Evolutionary conservation across 306 rosid species (phyloP).

Genomic region (Coriaria nepalensis): DNA sequence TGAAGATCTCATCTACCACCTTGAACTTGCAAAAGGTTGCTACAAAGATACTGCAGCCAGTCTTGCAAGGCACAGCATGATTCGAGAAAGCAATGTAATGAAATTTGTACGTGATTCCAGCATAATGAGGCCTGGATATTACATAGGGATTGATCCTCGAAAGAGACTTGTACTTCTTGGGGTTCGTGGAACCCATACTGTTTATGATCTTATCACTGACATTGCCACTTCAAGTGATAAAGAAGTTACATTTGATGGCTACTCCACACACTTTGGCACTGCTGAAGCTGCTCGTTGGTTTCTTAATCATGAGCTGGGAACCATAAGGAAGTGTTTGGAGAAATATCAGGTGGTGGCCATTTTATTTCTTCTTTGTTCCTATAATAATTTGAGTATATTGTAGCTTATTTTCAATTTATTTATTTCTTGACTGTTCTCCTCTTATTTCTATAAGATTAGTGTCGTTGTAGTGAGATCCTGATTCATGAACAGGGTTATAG

Average conservation of each 20-base stretch:
- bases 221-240: constrained; percentile 54
- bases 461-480: constrained; percentile 23
- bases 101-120: constrained; percentile 69
- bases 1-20: constrained; percentile 70
- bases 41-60: constrained; percentile 44
- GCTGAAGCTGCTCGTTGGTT: constrained; percentile 94
- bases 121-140: constrained; percentile 89
- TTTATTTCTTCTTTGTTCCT: constrained; percentile 9
- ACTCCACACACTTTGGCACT: constrained; percentile 83
- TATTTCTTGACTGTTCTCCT: constrained; percentile 12
- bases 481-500: constrained; percentile 81
- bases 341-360: constrained; percentile 56
- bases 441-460: not conserved
- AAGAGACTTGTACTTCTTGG: constrained; percentile 71
- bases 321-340: constrained; percentile 48
- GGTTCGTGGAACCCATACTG: constrained; percentile 85
- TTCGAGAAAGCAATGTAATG: constrained; percentile 68
- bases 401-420: constrained; percentile 3
- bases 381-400: not conserved
- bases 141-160: constrained; percentile 64
- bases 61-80: constrained; percentile 78
- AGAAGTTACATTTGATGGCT: constrained; percentile 78
- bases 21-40: constrained; percentile 74
- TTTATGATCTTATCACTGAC: constrained; percentile 87
- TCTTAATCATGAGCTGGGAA: constrained; percentile 61